Evolutionary conservation across 208 protist species (phyloP).

Genomic region (Trypanosoma congolense): DNA sequence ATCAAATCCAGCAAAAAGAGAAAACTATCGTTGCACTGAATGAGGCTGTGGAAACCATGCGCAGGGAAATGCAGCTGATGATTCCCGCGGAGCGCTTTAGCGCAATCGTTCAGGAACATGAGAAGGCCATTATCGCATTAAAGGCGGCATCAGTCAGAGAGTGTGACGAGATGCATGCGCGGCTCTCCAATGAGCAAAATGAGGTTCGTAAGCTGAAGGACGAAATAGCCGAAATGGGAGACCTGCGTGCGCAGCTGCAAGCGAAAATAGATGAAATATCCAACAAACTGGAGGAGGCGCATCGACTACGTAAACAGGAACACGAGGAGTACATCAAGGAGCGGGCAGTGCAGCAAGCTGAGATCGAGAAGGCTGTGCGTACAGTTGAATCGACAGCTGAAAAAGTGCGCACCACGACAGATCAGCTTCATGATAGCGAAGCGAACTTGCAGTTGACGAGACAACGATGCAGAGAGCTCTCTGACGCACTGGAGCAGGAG

Average conservation of each 20-base stretch:
- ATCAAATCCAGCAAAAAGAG: constrained; percentile 20
- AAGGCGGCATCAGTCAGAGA: constrained; percentile 10
- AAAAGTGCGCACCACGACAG: constrained; percentile 8
- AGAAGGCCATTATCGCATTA: constrained; percentile 8
- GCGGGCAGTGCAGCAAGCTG: constrained; percentile 8
- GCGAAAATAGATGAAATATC: neutral
- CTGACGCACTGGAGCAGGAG: constrained; percentile 1
- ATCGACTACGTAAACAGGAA: constrained; percentile 4
- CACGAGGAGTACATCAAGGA: constrained; percentile 13
- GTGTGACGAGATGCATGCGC: constrained; percentile 1
- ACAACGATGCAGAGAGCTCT: neutral
- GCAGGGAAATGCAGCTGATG: constrained; percentile 14
- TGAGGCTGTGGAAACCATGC: neutral
- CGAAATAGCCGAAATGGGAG: constrained; percentile 8
- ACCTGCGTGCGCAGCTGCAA: constrained; percentile 7
- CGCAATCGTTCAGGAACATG: constrained; percentile 16
- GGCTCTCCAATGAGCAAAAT: constrained; percentile 7
- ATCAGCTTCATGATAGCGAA: constrained; percentile 11
- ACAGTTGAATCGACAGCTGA: constrained; percentile 1
- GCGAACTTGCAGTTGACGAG: neutral
- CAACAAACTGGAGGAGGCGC: constrained; percentile 4
- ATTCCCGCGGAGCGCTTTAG: constrained; percentile 17
- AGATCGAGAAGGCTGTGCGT: constrained; percentile 16
- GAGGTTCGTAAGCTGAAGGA: neutral
- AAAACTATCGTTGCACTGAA: constrained; percentile 6